Base-by-base conservation (phyloP, 257 asterid species). In the Solanum piurae region DNA sequence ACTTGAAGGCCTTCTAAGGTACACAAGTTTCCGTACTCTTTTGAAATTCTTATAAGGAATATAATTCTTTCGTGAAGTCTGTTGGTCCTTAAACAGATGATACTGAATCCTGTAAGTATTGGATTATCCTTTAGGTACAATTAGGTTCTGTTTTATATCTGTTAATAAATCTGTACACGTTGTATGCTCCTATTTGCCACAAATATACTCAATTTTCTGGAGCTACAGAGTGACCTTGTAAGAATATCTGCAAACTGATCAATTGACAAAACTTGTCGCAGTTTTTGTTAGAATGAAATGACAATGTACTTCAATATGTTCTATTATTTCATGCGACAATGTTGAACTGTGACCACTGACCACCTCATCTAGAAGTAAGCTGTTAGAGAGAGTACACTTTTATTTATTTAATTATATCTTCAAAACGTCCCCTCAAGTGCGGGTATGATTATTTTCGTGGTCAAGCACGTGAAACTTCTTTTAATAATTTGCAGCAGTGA, bases 1-100 rank as follows among this genome's bases (percentile, higher is more conserved):
- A 85, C 88, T 49, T 2, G 92, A 92, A 72, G 91, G 86, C 80
- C 96, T 97, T 89, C 92, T 95, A 68, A 94, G 99, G 94, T 92
- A 84, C 73, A 82, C 12, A 31, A 82, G 10, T 82, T 82, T 82
- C 69, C 0, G 3, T 46, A 31, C 9, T 49, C 29, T 49, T 82
- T 44, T 0, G 0, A 44, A 49, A 79, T 79, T 9, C 38, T 25
- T 79, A 1, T 25, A 0, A 9, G 11, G 12, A 80, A 10, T 80
- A 29, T 46, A 29, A 29, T 80, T 46, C 1, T 14, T 79, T 44
- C 68, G 3, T 80, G 29, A 29, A 9, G 42, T 29, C 12, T 46
- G 69, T 49, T 46, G 29, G 85, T 29, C 20, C 42, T 49, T 49
- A 80, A 49, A 46, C 42, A 49, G 25, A 49, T 80, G 85, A 80